Base-by-base conservation (phyloP, 306 rosid species). In the Begonia peltatifolia region DNA sequence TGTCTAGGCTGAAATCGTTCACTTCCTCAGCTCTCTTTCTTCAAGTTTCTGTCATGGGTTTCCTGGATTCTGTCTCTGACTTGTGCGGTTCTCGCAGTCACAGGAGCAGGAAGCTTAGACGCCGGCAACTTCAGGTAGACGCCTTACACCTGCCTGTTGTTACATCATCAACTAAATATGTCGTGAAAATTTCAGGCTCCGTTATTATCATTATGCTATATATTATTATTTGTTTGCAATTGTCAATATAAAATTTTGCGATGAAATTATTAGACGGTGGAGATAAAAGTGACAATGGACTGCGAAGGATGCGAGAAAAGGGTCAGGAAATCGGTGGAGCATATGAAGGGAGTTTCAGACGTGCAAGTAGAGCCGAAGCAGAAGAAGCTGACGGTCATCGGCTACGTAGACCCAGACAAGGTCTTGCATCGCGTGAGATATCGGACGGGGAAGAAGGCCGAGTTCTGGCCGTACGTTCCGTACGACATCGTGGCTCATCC, bases 221-320 rank as follows among this genome's bases (percentile, higher is more conserved):
- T 17, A 17, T 17, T 17, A 1, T 17, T 20, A 20, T 20, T 20
- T 20, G 23, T 20, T 20, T 20, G 23, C 23, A 3, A 3, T 20
- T 20, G 23, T 20, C 23, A 20, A 20, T 20, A 20, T 20, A 20
- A 20, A 20, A 20, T 2, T 20, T 3, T 42, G 46, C 11, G 46
- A 42, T 42, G 46, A 42, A 9, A 42, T 42, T 2, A 42, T 42
- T 12, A 42, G 48, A 44, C 48, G 18, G 80, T 78, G 65, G 84
- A 74, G 75, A 71, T 78, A 10, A 78, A 74, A 58, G 80, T 74
- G 71, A 78, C 63, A 47, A 78, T 78, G 59, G 77, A 74, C 56
- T 78, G 80, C n/a, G 70, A 71, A 58, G 80, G 80, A 13, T 78
- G 80, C 58, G 67, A 60, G 56, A 73, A 59, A 46, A 64, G 35